Conservation (phyloP, 202 grass and related monocot genomes). For the Musa balbisiana region DNA sequence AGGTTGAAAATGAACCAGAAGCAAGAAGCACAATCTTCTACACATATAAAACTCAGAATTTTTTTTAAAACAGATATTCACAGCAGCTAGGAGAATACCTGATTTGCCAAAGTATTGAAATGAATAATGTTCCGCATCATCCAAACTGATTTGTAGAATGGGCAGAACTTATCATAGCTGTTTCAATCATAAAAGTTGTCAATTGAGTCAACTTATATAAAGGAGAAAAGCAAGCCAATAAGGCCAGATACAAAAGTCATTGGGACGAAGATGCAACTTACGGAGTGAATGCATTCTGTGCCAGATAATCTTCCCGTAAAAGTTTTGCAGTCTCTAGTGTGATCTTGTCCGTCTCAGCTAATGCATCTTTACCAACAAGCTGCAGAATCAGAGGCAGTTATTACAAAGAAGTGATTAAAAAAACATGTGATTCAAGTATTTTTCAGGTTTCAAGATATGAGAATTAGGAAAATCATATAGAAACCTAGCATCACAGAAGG, state of each 20-base stretch:
- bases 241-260: constrained; percentile 4
- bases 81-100: constrained; percentile 30
- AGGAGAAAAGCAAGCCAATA: background rate
- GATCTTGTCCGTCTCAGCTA: constrained; percentile 86
- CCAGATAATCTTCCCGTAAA: constrained; percentile 78
- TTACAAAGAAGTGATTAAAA: background rate
- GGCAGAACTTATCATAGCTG: constrained; percentile 89
- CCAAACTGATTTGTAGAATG: constrained; percentile 97
- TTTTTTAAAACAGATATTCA: no score
- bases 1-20: background rate
- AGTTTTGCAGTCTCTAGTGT: constrained; percentile 76
- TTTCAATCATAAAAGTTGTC: background rate
- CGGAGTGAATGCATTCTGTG: constrained; percentile 89
- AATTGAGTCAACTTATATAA: background rate
- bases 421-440: background rate
- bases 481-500: background rate
- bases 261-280: constrained; percentile 23
- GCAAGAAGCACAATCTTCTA: background rate
- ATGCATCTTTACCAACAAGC: constrained; percentile 87
- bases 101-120: constrained; percentile 75
- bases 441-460: background rate
- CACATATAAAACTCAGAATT: no score
- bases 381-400: constrained; percentile 11
- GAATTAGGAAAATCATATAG: background rate
- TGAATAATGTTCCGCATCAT: constrained; percentile 96